phyloP scores from a whole-genome alignment of 768 basidiomycete species.

The Mycena venus region DNA sequence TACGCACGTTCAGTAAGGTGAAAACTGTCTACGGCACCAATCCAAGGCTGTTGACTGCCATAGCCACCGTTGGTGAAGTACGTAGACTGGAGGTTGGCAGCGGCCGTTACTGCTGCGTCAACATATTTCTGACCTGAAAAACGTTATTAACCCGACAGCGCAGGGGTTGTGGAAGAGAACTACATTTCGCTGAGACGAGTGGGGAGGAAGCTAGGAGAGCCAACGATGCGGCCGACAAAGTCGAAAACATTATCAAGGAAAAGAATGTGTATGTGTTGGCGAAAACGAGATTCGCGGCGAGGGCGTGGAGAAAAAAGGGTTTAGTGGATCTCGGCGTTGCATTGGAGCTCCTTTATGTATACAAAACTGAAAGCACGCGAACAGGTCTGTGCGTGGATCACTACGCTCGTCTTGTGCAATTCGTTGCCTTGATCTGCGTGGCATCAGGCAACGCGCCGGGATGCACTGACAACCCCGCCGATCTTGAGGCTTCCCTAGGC shows the following conservation, averaged over 20 bases:
- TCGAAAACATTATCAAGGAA: slow-evolving; percentile 11
- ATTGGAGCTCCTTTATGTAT: background rate
- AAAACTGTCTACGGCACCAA: slow-evolving; percentile 28
- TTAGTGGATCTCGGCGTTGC: background rate
- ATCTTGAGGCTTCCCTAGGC: no score
- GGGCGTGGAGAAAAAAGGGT: background rate
- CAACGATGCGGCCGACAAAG: slow-evolving; percentile 1
- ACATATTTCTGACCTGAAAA: slow-evolving; percentile 29
- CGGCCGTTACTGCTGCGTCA: slow-evolving; percentile 30
- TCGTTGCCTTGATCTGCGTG: no score
- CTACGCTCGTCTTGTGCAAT: no score
- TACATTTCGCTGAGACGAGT: slow-evolving; percentile 14
- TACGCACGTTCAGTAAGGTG: slow-evolving; percentile 27
- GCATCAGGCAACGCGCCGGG: no score
- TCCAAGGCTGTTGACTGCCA: slow-evolving; percentile 30
- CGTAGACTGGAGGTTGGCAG: slow-evolving; percentile 33
- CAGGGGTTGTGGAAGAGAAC: background rate
- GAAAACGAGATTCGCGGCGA: background rate
- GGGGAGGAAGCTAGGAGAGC: slow-evolving; percentile 12
- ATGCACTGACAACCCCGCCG: no score
- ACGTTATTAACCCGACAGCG: background rate
- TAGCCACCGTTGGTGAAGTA: slow-evolving; percentile 28
- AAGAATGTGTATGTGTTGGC: slow-evolving; percentile 21
- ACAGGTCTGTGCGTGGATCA: no score
- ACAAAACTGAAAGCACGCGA: no score